Conservation (phyloP, 169 alveolate species). For the Sarcocystis neurona region DNA sequence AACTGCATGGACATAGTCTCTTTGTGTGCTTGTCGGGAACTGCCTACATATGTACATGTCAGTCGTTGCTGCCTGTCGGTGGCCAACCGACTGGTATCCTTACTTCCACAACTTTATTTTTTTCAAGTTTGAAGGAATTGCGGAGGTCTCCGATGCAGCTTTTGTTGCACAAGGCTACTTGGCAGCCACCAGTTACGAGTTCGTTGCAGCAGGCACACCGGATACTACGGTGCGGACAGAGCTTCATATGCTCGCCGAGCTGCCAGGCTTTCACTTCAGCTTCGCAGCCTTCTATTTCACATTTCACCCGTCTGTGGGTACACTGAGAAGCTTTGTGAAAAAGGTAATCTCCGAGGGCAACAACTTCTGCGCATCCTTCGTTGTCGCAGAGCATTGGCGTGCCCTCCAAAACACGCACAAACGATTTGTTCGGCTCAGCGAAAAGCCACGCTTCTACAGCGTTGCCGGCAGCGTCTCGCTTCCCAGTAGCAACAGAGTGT, state of each 20-base stretch:
- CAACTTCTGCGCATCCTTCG: constrained; percentile 1
- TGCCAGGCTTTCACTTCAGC: neutral
- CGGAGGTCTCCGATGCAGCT: neutral
- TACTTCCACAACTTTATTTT: neutral
- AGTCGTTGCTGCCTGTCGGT: too few species aligned
- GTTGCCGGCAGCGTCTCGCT: neutral
- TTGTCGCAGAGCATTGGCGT: constrained; percentile 30
- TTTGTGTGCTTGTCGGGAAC: too few species aligned
- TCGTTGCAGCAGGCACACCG: constrained; percentile 28
- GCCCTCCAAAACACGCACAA: constrained; percentile 10
- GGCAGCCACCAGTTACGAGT: constrained; percentile 12
- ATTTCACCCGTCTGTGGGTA: neutral
- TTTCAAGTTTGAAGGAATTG: neutral
- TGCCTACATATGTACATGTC: too few species aligned
- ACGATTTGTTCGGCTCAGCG: constrained; percentile 27
- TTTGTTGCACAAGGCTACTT: neutral
- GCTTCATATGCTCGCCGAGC: constrained; percentile 1
- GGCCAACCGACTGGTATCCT: too few species aligned
- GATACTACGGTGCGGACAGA: neutral
- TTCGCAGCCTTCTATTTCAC: neutral
- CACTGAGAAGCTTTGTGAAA: neutral
- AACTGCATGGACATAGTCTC: too few species aligned
- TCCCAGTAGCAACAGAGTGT: constrained; percentile 1
- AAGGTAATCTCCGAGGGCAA: neutral
- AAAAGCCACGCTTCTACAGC: constrained; percentile 23